Evolutionary conservation across 306 rosid species (phyloP).

Genomic region (Cajanus cajan): DNA sequence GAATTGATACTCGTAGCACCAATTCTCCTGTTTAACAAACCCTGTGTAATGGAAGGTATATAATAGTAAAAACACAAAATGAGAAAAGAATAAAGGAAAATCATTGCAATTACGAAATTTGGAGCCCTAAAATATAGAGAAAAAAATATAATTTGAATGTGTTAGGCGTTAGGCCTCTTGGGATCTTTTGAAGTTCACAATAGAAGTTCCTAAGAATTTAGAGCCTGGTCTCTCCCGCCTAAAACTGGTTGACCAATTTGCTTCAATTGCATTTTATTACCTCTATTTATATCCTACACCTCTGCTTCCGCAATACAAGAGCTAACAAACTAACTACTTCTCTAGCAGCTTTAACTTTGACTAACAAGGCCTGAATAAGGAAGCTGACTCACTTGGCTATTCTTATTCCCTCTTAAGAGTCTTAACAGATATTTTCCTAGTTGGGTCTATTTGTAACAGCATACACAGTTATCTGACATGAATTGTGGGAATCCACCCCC

Average conservation of each 20-base stretch:
- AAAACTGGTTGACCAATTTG: neutral
- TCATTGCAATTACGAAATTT: neutral
- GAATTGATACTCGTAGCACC: slow-evolving; percentile 87
- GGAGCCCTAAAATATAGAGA: neutral
- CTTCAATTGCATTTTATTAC: neutral
- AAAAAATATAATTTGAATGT: neutral
- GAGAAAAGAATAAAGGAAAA: neutral
- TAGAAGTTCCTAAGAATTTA: neutral
- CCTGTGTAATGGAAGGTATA: slow-evolving; percentile 52
- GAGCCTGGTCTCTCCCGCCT: neutral
- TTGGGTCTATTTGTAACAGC: neutral
- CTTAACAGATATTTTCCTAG: neutral
- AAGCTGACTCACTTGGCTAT: neutral
- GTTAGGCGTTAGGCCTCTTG: neutral
- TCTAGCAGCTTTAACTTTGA: neutral
- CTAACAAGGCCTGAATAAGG: neutral
- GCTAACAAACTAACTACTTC: neutral
- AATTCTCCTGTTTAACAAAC: slow-evolving; percentile 76
- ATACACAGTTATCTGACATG: neutral
- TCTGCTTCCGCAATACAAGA: neutral
- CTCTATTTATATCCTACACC: neutral
- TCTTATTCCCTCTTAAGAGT: neutral
- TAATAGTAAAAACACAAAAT: neutral
- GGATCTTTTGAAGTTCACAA: neutral
- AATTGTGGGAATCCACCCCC: too few species aligned